Evolutionary conservation across 176 grass and related monocot species (phyloP).

Genomic region (Oryza punctata): DNA sequence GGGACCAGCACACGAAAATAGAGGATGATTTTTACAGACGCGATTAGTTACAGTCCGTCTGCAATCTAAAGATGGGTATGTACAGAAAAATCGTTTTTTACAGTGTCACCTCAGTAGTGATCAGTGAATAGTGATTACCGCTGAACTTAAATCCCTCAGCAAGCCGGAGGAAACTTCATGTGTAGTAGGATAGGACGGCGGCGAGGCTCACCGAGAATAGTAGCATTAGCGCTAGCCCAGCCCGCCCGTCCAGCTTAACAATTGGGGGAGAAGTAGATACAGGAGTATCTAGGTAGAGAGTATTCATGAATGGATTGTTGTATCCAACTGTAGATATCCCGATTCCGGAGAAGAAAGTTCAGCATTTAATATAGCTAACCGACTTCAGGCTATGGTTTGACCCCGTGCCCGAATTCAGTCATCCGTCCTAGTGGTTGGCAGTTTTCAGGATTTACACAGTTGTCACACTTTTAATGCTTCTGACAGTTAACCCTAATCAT

Average conservation of each 20-base stretch:
- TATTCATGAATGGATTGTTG: not conserved
- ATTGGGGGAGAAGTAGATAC: not conserved
- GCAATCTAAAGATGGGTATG: no score
- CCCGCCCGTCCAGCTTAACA: not conserved
- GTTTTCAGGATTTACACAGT: constrained; percentile 23
- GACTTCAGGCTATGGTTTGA: not conserved
- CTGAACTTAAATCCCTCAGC: not conserved
- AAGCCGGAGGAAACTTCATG: not conserved
- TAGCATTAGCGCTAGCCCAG: not conserved
- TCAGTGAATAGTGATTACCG: not conserved
- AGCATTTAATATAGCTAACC: not conserved
- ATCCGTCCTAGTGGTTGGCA: constrained; percentile 4
- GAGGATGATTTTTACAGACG: no score
- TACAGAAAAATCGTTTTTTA: no score
- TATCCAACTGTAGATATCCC: not conserved
- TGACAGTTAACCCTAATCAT: no score
- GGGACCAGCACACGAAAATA: no score
- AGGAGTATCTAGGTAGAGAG: no score
- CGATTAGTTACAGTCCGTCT: no score
- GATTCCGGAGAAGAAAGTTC: not conserved
- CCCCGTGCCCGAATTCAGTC: constrained; percentile 14
- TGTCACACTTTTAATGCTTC: constrained; percentile 39
- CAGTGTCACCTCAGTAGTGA: constrained; percentile 32
- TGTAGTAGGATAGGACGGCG: not conserved
- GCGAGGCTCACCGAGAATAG: not conserved